Percentiles rank a stretch among this genome's conserved stretches.
Evolutionary conservation across 139 green algal species (phyloP).

Genomic region (Coccomyxa sp.): DNA sequence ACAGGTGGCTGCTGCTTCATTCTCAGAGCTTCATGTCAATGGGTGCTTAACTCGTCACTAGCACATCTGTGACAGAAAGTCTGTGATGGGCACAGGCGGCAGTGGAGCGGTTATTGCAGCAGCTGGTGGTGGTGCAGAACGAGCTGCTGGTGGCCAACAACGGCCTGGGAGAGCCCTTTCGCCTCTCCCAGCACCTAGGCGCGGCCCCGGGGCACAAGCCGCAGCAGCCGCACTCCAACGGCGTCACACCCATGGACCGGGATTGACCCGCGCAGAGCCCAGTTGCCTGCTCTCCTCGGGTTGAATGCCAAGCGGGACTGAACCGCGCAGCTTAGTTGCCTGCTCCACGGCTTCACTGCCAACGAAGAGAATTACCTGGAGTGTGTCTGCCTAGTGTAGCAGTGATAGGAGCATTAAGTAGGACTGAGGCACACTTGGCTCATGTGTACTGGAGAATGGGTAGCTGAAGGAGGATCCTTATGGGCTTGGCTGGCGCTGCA

Average conservation of each 20-base stretch:
- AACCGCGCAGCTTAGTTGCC: too few relatives aligned
- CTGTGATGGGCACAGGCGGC: constrained; percentile 25
- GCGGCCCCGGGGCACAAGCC: not conserved
- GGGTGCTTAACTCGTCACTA: not conserved
- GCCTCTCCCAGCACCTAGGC: not conserved
- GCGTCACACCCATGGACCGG: not conserved
- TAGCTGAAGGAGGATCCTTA: too few relatives aligned
- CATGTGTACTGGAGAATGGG: too few relatives aligned
- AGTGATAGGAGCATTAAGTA: too few relatives aligned
- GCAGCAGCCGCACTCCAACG: not conserved
- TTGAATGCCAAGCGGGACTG: too few relatives aligned
- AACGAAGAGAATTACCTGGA: too few relatives aligned
- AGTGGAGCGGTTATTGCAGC: constrained; percentile 53
- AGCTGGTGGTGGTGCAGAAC: constrained; percentile 48
- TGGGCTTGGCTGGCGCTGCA: too few relatives aligned
- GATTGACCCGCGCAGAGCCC: too few relatives aligned
- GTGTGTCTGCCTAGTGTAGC: too few relatives aligned
- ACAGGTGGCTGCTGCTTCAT: not conserved
- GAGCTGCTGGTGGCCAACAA: constrained; percentile 41
- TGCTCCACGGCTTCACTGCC: too few relatives aligned
- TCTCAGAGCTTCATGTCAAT: not conserved
- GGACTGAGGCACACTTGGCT: too few relatives aligned
- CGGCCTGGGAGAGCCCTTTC: constrained; percentile 50
- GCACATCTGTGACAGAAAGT: not conserved
- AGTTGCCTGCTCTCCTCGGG: too few relatives aligned